A percentile compares a stretch with the other conserved stretches of the same genome.
Conservation (phyloP, 805 yeast species). For the Yamadazyma phyllophila region DNA sequence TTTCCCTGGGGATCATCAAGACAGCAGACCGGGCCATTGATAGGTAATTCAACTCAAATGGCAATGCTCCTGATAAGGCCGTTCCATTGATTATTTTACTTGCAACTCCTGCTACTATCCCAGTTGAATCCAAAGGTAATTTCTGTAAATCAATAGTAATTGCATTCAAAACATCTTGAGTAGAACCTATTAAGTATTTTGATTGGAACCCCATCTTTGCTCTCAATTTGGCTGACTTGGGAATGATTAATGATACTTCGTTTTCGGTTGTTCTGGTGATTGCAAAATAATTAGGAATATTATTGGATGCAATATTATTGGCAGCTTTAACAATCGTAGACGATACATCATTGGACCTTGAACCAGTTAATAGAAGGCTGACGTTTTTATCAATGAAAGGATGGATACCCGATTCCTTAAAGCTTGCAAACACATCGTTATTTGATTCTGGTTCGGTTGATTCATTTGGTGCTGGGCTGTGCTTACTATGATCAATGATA, state of each 20-base stretch:
- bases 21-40: constrained; percentile 61
- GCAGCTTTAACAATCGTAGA: constrained; percentile 44
- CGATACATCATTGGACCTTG: constrained; percentile 48
- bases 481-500: constrained; percentile 18
- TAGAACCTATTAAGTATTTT: constrained; percentile 50
- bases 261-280: constrained; percentile 50
- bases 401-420: constrained; percentile 34
- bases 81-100: constrained; percentile 40
- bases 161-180: constrained; percentile 57
- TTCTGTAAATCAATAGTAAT: constrained; percentile 51
- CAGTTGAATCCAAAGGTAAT: constrained; percentile 59
- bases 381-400: constrained; percentile 43
- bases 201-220: constrained; percentile 39
- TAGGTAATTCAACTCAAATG: constrained; percentile 54
- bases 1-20: constrained; percentile 56
- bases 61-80: constrained; percentile 15
- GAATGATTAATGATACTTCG: constrained; percentile 49
- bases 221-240: constrained; percentile 37
- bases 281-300: constrained; percentile 46
- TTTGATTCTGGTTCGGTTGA: constrained; percentile 22
- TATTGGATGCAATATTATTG: constrained; percentile 29
- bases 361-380: constrained; percentile 55
- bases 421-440: constrained; percentile 32
- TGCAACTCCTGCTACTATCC: constrained; percentile 67
- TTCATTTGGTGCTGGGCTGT: neutral